These are phyloP conservation scores for Hansenula lynferdii DNA, from an alignment of 1,139 yeast species.

Conservation along the genomic window DNA sequence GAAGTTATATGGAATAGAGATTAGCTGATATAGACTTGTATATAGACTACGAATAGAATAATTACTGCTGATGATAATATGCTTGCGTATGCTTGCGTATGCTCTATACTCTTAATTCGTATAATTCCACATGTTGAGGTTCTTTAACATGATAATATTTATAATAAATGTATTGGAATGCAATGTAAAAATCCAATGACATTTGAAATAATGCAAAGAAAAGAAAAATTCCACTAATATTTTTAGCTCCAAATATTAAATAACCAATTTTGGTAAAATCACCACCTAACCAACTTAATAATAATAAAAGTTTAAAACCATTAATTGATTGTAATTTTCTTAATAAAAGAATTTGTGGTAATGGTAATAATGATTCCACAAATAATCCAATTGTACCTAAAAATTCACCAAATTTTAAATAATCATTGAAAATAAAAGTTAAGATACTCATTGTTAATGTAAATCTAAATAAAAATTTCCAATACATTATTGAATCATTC, in stretches of 20 bases:
- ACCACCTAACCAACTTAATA: slow-evolving; percentile 86
- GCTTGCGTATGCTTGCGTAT: neutral
- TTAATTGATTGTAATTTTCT: slow-evolving; percentile 65
- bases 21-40: slow-evolving; percentile 3
- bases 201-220: slow-evolving; percentile 81
- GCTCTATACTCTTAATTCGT: slow-evolving; percentile 10
- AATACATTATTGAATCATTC: slow-evolving; percentile 55
- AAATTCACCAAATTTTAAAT: slow-evolving; percentile 42
- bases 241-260: slow-evolving; percentile 64
- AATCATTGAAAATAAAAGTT: slow-evolving; percentile 41
- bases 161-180: slow-evolving; percentile 67
- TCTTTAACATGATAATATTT: slow-evolving; percentile 28
- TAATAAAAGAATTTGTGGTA: slow-evolving; percentile 79
- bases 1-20: slow-evolving; percentile 19
- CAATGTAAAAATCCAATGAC: slow-evolving; percentile 68
- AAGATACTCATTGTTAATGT: slow-evolving; percentile 33
- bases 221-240: slow-evolving; percentile 64
- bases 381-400: slow-evolving; percentile 73
- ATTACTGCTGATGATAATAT: too few relatives aligned
- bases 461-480: slow-evolving; percentile 61
- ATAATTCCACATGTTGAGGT: slow-evolving; percentile 17
- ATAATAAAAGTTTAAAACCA: slow-evolving; percentile 70
- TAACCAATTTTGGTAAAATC: slow-evolving; percentile 75
- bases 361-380: slow-evolving; percentile 77
- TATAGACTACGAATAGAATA: neutral